Base-by-base conservation (phyloP, 2,329 filamentous ascomycete species). In the Sarocladium brachiariae region DNA sequence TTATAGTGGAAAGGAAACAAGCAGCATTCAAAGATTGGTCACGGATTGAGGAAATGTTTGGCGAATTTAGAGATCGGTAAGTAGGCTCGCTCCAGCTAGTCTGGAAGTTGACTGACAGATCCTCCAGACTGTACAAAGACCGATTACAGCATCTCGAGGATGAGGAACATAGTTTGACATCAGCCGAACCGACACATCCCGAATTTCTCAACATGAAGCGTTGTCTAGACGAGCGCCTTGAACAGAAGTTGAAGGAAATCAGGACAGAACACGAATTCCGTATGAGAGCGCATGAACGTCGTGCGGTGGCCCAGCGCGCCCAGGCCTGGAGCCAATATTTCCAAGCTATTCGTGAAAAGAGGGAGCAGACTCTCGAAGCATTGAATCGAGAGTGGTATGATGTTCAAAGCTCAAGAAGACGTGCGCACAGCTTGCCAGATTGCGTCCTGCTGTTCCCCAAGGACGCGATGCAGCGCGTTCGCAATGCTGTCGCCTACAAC, bases 371-470 rank as follows among this genome's bases (percentile, higher is more conserved):
- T 41, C 75, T 97, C 25, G 86, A 91, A 55, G 77, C 84, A 52
- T 81, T 96, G 52, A 92, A 93, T 61, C 83, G 89, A 65, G 84
- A 93, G 57, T 95, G 92, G 78, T 96, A 95, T 67, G 86, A 92
- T 58, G 88, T 97, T 52, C 92, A 97, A 65, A 84, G 88, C 57
- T 89, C 95, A 62, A 83, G 93, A 52, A 83, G 91, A 60, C 86
- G 84, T 55, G 86, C 89, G 54, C 86, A 88, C 60, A 84, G 86
- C 54, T 81, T 91, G 56, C 83, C 87, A 35, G 88, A 93, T 58
- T 96, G 87, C 63, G 84, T 86, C 51, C 80, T 95, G 58, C 81
- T 86, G 50, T 95, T 95, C 63, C 87, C 89, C 7, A 81, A 84
- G 48, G 84, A 85, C 55, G 81, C 84, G 54, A 79, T 84, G 24